phyloP scores from a whole-genome alignment of 2,329 filamentous ascomycete species.

The Hysterium pulicare region DNA sequence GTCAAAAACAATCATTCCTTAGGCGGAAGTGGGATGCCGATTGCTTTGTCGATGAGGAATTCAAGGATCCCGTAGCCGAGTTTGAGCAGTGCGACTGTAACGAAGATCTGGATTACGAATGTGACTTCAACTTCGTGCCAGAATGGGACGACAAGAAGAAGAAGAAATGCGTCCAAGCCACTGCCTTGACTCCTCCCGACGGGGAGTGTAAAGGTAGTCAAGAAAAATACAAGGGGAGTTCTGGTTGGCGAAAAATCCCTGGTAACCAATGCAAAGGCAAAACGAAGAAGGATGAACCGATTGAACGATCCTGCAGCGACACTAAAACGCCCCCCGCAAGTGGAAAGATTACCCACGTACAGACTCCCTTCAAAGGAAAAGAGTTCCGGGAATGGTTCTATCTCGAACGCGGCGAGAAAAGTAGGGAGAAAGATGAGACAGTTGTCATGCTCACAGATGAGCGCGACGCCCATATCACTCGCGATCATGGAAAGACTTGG shows the following conservation, averaged over 20 bases:
- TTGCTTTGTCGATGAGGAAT: slow-evolving; percentile 84
- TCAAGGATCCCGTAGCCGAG: slow-evolving; percentile 70
- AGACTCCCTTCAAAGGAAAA: slow-evolving; percentile 61
- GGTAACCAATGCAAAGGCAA: slow-evolving; percentile 49
- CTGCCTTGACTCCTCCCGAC: slow-evolving; percentile 62
- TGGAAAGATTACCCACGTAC: slow-evolving; percentile 63
- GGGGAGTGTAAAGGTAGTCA: slow-evolving; percentile 69
- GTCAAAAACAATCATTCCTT: slow-evolving; percentile 82
- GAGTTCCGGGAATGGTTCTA: slow-evolving; percentile 63
- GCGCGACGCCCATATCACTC: slow-evolving; percentile 67
- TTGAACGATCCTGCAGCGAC: slow-evolving; percentile 75
- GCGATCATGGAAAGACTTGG: slow-evolving; percentile 90
- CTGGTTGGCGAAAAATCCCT: slow-evolving; percentile 89
- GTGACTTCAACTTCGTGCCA: slow-evolving; percentile 83
- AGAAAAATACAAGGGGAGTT: slow-evolving; percentile 77
- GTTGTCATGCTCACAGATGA: slow-evolving; percentile 59
- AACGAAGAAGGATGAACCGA: slow-evolving; percentile 44
- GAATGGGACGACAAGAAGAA: slow-evolving; percentile 48
- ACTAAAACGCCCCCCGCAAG: slow-evolving; percentile 53
- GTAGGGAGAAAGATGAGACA: slow-evolving; percentile 67
- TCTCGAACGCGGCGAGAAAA: slow-evolving; percentile 64
- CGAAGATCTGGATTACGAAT: slow-evolving; percentile 78
- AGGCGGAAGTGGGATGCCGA: slow-evolving; percentile 83
- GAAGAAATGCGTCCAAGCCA: slow-evolving; percentile 64
- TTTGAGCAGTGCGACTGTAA: slow-evolving; percentile 78